A percentile compares a stretch with the other conserved stretches of the same genome.
phyloP scores from a whole-genome alignment of 2,329 filamentous ascomycete species.

The Stemphylium beticola region DNA sequence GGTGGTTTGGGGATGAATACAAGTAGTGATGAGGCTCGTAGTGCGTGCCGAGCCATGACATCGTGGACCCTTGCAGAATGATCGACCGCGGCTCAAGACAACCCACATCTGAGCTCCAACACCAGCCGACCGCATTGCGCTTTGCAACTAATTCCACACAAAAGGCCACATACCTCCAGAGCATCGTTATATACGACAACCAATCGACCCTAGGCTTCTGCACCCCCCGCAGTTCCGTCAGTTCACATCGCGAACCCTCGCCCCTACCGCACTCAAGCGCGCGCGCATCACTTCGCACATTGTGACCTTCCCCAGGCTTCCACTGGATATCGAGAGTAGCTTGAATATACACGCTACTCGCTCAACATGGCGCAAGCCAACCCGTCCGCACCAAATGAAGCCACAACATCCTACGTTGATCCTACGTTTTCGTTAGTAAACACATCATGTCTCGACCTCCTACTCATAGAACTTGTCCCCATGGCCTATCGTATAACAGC shows the following conservation, averaged over 20 bases:
- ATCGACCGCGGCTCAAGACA: conserved; percentile 17
- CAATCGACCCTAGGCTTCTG: neutral
- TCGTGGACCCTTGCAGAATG: conserved; percentile 16
- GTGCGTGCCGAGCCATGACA: conserved; percentile 15
- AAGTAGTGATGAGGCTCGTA: neutral
- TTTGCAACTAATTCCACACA: neutral
- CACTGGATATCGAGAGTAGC: neutral
- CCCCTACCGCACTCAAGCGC: neutral
- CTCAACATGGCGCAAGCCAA: conserved; percentile 23
- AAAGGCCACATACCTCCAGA: no score
- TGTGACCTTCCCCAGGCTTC: neutral
- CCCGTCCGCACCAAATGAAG: conserved; percentile 19
- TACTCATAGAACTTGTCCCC: conserved; percentile 95
- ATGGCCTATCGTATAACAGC: conserved; percentile 86
- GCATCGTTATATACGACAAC: no score
- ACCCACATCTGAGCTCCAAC: conserved; percentile 5
- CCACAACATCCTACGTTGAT: conserved; percentile 61
- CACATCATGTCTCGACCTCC: conserved; percentile 87
- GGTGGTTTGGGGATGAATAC: no score
- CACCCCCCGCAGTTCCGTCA: neutral
- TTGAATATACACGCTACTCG: neutral
- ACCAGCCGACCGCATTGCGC: conserved; percentile 4
- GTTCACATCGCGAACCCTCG: no score
- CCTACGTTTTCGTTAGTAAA: conserved; percentile 77
- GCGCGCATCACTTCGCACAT: neutral